Evolutionary conservation across 441 rosid genomes (phyloP).

Genomic region (Manihot esculenta): DNA sequence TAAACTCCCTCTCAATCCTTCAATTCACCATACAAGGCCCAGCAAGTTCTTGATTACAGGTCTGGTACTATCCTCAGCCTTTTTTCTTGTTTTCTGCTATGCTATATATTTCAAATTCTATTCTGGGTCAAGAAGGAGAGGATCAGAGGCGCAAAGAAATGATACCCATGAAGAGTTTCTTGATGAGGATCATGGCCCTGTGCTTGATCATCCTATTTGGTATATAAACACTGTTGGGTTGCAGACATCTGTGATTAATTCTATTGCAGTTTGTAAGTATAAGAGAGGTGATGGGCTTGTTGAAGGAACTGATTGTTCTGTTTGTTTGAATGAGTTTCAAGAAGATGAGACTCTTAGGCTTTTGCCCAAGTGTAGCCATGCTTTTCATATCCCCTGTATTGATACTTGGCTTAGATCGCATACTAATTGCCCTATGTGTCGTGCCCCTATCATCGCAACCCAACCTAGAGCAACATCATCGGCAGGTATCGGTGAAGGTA

Average conservation of each 20-base stretch:
- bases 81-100: slow-evolving; percentile 24
- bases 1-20: neutral
- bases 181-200: slow-evolving; percentile 47
- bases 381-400: slow-evolving; percentile 61
- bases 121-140: slow-evolving; percentile 19
- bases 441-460: slow-evolving; percentile 46
- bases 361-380: slow-evolving; percentile 63
- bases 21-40: neutral
- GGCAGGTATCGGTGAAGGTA: slow-evolving; percentile 11
- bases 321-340: slow-evolving; percentile 58
- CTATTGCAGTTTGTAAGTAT: slow-evolving; percentile 57
- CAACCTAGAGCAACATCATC: slow-evolving; percentile 5
- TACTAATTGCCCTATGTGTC: slow-evolving; percentile 63
- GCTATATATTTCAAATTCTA: slow-evolving; percentile 26
- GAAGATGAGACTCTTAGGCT: slow-evolving; percentile 58
- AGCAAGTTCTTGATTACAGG: slow-evolving; percentile 23
- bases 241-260: slow-evolving; percentile 55
- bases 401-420: slow-evolving; percentile 70
- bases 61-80: slow-evolving; percentile 22
- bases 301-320: slow-evolving; percentile 65
- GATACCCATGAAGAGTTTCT: slow-evolving; percentile 36
- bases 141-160: slow-evolving; percentile 14
- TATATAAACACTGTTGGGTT: slow-evolving; percentile 63
- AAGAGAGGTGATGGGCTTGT: slow-evolving; percentile 61
- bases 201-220: slow-evolving; percentile 63